Evolutionary conservation across 2,329 filamentous ascomycete genomes (phyloP).

Genomic region (Penicillium frequentans): DNA sequence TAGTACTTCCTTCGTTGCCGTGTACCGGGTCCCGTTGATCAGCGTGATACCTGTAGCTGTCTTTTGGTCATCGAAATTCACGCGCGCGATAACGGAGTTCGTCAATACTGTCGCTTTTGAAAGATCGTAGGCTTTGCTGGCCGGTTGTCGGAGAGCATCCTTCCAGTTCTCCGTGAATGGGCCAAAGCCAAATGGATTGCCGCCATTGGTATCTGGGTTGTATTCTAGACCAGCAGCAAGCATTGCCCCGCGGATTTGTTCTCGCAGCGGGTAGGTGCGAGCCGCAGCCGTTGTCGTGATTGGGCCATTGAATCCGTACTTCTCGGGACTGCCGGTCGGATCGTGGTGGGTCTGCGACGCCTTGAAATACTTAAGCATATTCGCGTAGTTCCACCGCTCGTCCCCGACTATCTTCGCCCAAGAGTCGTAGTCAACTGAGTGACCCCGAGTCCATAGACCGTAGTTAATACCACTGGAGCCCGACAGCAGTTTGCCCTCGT

Average conservation of each 20-base stretch:
- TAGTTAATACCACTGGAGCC: constrained; percentile 32
- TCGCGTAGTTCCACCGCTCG: constrained; percentile 20
- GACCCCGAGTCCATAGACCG: constrained; percentile 24
- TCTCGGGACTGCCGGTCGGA: not conserved
- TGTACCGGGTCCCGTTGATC: not conserved
- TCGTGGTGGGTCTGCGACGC: constrained; percentile 7
- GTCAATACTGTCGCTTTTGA: not conserved
- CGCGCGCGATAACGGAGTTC: not conserved
- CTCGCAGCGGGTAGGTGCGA: not conserved
- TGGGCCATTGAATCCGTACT: not conserved
- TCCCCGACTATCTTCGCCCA: constrained; percentile 21
- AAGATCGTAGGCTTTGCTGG: not conserved
- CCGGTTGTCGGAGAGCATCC: not conserved
- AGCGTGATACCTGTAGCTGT: not conserved
- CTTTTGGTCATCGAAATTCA: not conserved
- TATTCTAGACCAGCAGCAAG: not conserved
- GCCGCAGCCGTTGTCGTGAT: not conserved
- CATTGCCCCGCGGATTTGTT: not conserved
- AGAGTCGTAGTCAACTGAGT: constrained; percentile 18
- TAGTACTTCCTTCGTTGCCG: not conserved
- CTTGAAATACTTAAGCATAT: constrained; percentile 19
- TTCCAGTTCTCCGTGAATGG: not conserved
- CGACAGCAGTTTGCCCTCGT: not conserved
- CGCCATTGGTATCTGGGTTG: not conserved
- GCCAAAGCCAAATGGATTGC: not conserved